Base-by-base conservation (phyloP, 2,329 filamentous ascomycete genomes). In the Huntiella savannae region DNA sequence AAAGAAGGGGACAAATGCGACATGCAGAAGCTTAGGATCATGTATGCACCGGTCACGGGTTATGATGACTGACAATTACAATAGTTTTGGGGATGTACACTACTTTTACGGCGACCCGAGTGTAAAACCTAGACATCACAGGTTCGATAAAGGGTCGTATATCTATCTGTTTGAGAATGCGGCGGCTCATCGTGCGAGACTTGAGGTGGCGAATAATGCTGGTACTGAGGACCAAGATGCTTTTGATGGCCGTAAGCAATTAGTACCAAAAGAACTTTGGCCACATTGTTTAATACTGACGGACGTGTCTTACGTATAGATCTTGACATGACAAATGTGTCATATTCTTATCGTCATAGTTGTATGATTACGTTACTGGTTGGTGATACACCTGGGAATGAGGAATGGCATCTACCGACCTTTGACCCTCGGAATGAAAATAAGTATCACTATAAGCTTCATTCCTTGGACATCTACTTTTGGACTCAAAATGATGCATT, bases 121-220 rank as follows among this genome's bases (percentile, higher is more conserved):
- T 4, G 66, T 70, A 48, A 75, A 70, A 48, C 81, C 82, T 28
- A 74, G 70, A n/a, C 82, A 87, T 59, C 79, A 87, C 60, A 76
- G 82, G 44, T 87, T 88, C 59, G 78, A 84, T 60, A 82, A 81
- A 59, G 73, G 77, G 40, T 86, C 80, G 5, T 87, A 87, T 58
- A 71, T 87, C 48, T 87, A 87, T 57, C 65, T 87, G 4, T 86
- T 84, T 58, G 79, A 86, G 59, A 80, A 83, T 57, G 71, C 79
- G 10, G 66, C 66, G 50, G 72, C 78, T 53, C 69, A 75, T 51
- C 70, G 74, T 50, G 79, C 79, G 52, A 77, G 82, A 53, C 64
- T 87, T 52, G 82, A 87, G 61, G 66, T 87, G 51, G 82, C 82
- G 38, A 88, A 87, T 55, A 67, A 78, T 54, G 72, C 79, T 6